phyloP scores from a whole-genome alignment of 208 protist genomes.

The Acanthamoeba triangularis region DNA sequence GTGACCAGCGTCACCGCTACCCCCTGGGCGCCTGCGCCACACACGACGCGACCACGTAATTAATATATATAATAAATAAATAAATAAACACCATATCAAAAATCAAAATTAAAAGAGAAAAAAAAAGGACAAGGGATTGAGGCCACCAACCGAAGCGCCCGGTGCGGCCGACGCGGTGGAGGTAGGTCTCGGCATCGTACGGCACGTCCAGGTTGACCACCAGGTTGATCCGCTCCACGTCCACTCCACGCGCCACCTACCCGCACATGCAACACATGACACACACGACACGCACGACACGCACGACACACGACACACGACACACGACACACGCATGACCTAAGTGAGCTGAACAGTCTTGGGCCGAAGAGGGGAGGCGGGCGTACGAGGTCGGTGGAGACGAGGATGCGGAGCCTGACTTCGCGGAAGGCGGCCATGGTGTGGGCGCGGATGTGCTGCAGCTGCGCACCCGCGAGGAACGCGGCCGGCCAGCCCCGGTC shows the following conservation, averaged over 20 bases:
- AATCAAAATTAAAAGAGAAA: no score
- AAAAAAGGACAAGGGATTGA: no score
- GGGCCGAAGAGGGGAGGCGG: no score
- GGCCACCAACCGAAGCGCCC: slow-evolving; percentile 78
- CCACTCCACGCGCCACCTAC: slow-evolving; percentile 62
- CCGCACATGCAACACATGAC: neutral
- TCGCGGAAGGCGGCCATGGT: slow-evolving; percentile 53
- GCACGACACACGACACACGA: no score
- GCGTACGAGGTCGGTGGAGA: slow-evolving; percentile 65
- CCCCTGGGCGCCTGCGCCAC: neutral
- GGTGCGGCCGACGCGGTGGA: slow-evolving; percentile 84
- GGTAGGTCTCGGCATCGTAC: slow-evolving; percentile 82
- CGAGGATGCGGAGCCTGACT: slow-evolving; percentile 34
- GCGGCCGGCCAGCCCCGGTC: slow-evolving; percentile 12
- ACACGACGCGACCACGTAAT: neutral
- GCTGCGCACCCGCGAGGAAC: slow-evolving; percentile 20
- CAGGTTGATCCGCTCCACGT: slow-evolving; percentile 72
- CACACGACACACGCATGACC: no score
- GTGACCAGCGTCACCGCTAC: slow-evolving; percentile 52
- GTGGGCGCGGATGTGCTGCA: neutral
- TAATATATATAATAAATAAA: neutral
- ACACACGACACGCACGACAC: neutral
- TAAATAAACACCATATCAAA: no score
- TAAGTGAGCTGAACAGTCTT: no score
- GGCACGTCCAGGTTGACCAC: slow-evolving; percentile 80